Evolutionary conservation across 345 rosid genomes (phyloP).

Genomic region (Barbarea vulgaris): DNA sequence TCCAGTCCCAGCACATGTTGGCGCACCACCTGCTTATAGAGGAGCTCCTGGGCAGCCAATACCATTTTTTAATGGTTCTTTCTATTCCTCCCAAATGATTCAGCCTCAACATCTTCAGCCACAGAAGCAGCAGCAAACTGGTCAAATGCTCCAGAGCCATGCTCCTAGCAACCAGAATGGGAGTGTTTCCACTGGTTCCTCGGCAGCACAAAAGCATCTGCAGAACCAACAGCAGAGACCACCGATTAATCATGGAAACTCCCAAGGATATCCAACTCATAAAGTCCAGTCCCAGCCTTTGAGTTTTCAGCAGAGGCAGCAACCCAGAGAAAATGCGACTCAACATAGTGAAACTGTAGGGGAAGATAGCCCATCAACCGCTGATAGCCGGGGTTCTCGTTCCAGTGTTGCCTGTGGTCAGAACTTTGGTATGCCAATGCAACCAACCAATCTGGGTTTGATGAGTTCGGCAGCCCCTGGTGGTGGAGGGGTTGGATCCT

Average conservation of each 20-base stretch:
- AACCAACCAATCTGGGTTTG: slow-evolving; percentile 64
- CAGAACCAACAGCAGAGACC: slow-evolving; percentile 77
- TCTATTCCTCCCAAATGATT: slow-evolving; percentile 90
- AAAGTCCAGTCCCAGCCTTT: slow-evolving; percentile 62
- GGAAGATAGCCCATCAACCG: slow-evolving; percentile 83
- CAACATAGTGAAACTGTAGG: slow-evolving; percentile 70
- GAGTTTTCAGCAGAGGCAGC: slow-evolving; percentile 65
- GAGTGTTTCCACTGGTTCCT: slow-evolving; percentile 68
- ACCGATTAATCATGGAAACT: slow-evolving; percentile 45
- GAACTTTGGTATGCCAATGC: slow-evolving; percentile 67
- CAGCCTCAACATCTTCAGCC: slow-evolving; percentile 77
- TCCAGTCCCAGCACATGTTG: slow-evolving; percentile 89
- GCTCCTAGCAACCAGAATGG: slow-evolving; percentile 52
- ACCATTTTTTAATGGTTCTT: slow-evolving; percentile 81
- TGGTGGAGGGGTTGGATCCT: slow-evolving; percentile 45
- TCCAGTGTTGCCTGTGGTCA: slow-evolving; percentile 60
- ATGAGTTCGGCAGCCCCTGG: slow-evolving; percentile 62
- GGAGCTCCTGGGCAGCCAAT: slow-evolving; percentile 74
- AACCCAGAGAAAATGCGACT: slow-evolving; percentile 56
- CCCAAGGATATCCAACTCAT: slow-evolving; percentile 68
- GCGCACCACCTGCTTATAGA: slow-evolving; percentile 68
- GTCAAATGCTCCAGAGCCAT: slow-evolving; percentile 69
- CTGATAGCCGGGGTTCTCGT: slow-evolving; percentile 73
- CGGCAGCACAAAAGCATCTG: slow-evolving; percentile 78
- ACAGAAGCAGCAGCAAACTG: slow-evolving; percentile 58